Evolutionary conservation across 306 rosid species (phyloP).

Genomic region (Albizia julibrissin): DNA sequence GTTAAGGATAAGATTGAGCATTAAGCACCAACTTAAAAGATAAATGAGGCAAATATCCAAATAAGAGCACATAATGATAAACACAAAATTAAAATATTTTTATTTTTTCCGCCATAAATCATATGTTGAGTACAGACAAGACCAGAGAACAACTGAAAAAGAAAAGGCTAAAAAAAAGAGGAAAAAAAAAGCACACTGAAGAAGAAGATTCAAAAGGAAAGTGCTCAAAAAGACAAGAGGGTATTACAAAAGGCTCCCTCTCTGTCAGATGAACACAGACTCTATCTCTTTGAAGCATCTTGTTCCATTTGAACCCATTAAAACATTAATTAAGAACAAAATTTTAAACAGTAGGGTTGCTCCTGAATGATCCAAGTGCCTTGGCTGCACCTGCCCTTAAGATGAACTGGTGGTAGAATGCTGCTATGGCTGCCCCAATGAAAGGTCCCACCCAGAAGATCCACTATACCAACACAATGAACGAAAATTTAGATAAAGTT

Average conservation of each 20-base stretch:
- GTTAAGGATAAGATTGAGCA: neutral
- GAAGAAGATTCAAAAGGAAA: constrained; percentile 18
- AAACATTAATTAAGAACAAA: neutral
- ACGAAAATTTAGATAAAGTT: constrained; percentile 29
- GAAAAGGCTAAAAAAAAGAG: neutral
- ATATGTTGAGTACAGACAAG: constrained; percentile 16
- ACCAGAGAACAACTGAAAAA: neutral
- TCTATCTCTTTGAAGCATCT: neutral
- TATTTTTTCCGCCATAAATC: neutral
- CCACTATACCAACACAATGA: constrained; percentile 62
- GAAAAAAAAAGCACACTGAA: neutral
- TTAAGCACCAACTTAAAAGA: neutral
- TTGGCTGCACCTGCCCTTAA: constrained; percentile 84
- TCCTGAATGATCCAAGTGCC: constrained; percentile 96
- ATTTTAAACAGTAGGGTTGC: constrained; percentile 59
- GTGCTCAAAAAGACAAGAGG: constrained; percentile 27
- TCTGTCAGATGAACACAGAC: constrained; percentile 2
- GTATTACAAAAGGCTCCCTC: constrained; percentile 31
- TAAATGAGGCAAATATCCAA: neutral
- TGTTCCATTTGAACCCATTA: constrained; percentile 12
- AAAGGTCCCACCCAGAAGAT: constrained; percentile 97
- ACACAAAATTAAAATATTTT: neutral
- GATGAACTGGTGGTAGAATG: constrained; percentile 94
- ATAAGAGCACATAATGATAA: neutral
- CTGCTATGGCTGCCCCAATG: constrained; percentile 88